Base-by-base conservation (phyloP, 805 yeast species). In the Nakazawaea populi region DNA sequence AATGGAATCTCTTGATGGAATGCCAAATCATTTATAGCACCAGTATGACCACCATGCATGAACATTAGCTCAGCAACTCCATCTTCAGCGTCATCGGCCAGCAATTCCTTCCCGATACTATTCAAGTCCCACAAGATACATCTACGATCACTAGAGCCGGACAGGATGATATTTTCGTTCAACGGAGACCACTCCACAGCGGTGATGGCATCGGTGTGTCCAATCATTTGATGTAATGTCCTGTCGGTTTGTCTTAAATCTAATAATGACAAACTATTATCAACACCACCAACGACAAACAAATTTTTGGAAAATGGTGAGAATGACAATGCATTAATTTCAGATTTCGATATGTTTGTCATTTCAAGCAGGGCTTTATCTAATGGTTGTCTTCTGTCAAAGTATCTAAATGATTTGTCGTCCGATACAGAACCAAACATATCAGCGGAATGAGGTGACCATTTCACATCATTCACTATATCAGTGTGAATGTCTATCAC, bases 41-140 rank as follows among this genome's bases (percentile, higher is more conserved):
- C 85, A 18, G 90, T 83, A 62, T 89, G 96, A 24, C 96, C 96
- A 38, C 95, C 96, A 63, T 89, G 96, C 84, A 89, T 86, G 90
- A 89, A 86, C 58, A 89, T 72, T 36, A 89, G 68, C 64, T 89
- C 97, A 4, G 96, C 92, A 30, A 86, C 86, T 39, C 96, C 97
- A 60, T 89, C 97, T 56, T 87, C 96, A 32, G 89, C 87, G 62
- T 89, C 96, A 57, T 89, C 96, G 57, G 82, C 90, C 11, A 75
- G 76, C 64, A 88, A 96, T 61, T 89, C 96, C 55, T 83, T 87
- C 4, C 97, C 97, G 37, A 89, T 84, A 57, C 79, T 82, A 44
- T 73, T 70, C 52, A 89, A 70, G 62, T 89, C 96, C 96, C 96
- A 89, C 4, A 89, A 57, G 36, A 88, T 82, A 12, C 87, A 79